Conservation (phyloP, 2,329 filamentous ascomycete genomes). For the Pseudogymnoascus sp. region DNA sequence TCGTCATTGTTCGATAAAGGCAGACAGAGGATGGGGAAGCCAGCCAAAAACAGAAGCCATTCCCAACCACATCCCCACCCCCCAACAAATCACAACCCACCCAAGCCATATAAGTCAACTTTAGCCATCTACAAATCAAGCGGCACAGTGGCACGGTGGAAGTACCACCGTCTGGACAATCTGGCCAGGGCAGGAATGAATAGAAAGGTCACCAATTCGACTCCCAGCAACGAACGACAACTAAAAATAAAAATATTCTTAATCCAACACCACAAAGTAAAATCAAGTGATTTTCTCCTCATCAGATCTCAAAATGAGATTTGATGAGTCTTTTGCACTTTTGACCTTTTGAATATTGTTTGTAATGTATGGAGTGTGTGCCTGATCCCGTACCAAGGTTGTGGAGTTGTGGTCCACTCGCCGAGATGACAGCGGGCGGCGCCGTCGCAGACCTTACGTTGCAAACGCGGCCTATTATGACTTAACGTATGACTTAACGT, state of each 20-base stretch:
- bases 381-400: not conserved
- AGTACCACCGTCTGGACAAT: constrained; percentile 2
- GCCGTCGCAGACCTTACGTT: not conserved
- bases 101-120: not conserved
- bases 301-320: not conserved
- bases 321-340: not conserved
- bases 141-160: constrained; percentile 1
- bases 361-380: not conserved
- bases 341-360: not conserved
- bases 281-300: constrained; percentile 3
- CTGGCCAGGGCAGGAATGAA: constrained; percentile 5
- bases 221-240: not conserved
- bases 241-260: no score
- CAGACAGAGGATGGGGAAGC: not conserved
- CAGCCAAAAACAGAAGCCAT: not conserved
- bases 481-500: not conserved
- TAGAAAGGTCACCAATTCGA: not conserved
- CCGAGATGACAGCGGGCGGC: not conserved
- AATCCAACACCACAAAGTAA: no score
- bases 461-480: not conserved
- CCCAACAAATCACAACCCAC: not conserved
- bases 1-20: not conserved
- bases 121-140: not conserved
- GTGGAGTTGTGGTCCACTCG: not conserved
- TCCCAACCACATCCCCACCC: not conserved